Conservation (phyloP, 176 grass and related monocot species). For the Ensete glaucum region DNA sequence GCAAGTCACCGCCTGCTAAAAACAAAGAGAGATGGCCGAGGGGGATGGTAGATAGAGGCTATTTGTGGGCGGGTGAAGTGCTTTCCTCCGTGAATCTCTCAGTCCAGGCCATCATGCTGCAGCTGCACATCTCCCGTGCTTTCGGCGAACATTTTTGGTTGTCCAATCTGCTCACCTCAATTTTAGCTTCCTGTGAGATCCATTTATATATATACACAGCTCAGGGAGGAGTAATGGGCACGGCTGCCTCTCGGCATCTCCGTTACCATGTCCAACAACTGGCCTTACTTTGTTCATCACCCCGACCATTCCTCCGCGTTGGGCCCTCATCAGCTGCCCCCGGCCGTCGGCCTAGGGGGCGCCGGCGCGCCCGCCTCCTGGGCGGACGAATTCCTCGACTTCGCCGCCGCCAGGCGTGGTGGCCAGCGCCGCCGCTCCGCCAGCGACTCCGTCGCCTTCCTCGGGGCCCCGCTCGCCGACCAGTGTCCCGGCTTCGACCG, state of each 20-base stretch:
- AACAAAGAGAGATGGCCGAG: no score
- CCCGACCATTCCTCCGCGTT: not conserved
- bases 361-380: constrained; percentile 14
- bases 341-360: not conserved
- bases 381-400: constrained; percentile 69
- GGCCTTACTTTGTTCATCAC: not conserved
- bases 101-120: no score
- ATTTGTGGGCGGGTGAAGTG: no score
- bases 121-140: no score
- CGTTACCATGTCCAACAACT: constrained; percentile 4
- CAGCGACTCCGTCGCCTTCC: constrained; percentile 72
- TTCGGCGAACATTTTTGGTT: not conserved
- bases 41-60: not conserved
- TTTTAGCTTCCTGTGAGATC: not conserved
- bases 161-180: not conserved
- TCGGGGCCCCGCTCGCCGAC: constrained; percentile 41
- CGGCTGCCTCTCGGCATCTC: constrained; percentile 59
- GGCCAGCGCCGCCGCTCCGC: constrained; percentile 59
- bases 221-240: constrained; percentile 29
- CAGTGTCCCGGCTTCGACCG: constrained; percentile 52
- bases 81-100: no score
- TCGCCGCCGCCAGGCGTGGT: constrained; percentile 43
- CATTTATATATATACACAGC: not conserved
- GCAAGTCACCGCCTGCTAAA: not conserved
- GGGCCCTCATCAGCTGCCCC: constrained; percentile 4